Conservation (phyloP, 345 rosid genomes). For the Salix exigua region DNA sequence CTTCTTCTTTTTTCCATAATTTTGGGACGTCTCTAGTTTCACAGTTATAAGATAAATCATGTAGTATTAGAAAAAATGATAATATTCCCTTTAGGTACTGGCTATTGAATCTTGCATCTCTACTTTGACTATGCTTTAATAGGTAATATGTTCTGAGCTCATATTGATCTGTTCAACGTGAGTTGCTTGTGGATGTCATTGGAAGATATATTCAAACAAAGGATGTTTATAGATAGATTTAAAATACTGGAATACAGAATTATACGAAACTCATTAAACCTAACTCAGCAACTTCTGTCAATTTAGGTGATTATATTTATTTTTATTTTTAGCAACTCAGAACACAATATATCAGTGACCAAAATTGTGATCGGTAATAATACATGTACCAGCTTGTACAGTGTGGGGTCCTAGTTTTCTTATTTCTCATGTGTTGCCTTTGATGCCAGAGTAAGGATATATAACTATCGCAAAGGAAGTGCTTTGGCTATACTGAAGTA, state of each 20-base stretch:
- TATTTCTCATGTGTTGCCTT: constrained; percentile 8
- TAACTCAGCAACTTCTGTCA: no score
- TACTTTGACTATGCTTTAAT: no score
- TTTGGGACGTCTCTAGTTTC: background rate
- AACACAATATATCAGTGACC: background rate
- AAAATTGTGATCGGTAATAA: no score
- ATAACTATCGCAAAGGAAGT: constrained; percentile 79
- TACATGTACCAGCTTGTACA: background rate
- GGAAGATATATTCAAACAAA: no score
- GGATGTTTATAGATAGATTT: no score
- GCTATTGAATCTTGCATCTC: no score
- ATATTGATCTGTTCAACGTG: background rate
- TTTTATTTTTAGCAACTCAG: background rate
- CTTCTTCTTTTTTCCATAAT: background rate
- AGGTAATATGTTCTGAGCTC: background rate
- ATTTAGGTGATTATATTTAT: no score
- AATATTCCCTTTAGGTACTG: background rate
- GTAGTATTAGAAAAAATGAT: background rate
- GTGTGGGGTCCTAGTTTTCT: background rate
- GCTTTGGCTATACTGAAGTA: constrained; percentile 83
- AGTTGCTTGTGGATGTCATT: no score
- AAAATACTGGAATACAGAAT: no score
- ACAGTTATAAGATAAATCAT: background rate
- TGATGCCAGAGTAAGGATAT: constrained; percentile 62
- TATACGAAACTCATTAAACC: no score